Base-by-base conservation (phyloP, 179 eudicot genomes). In the Monotropa hypopitys region DNA sequence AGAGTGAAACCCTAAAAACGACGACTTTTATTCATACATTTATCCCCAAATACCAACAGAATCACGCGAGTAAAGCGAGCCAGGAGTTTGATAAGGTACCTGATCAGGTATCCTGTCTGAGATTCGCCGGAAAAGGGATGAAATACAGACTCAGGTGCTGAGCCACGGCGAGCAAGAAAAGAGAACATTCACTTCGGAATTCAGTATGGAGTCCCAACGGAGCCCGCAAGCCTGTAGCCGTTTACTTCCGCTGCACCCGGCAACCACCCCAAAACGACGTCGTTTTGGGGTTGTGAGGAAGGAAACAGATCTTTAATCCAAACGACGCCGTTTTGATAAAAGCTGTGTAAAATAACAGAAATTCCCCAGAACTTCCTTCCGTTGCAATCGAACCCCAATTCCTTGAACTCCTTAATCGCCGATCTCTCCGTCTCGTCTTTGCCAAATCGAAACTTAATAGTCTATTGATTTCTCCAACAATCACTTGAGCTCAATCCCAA, bases 401-500 rank as follows among this genome's bases (percentile, higher is more conserved):
- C n/a, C n/a, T n/a, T n/a, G n/a, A n/a, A n/a, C n/a, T n/a, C n/a
- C n/a, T n/a, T n/a, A n/a, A n/a, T n/a, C n/a, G n/a, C n/a, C n/a
- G n/a, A n/a, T n/a, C n/a, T n/a, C n/a, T n/a, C n/a, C n/a, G n/a
- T n/a, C n/a, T n/a, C n/a, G n/a, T 21, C 72, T 84, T 46, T 92
- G 98, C 84, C 70, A 84, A 33, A 79, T 94, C 77, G 80, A 67
- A 28, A 81, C 87, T n/a, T 81, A 92, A 47, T 87, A 86, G 81
- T 70, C 81, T 72, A 81, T 94, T 69, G 88, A 94, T 79, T 83
- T 92, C n/a, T 94, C 97, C 45, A 78, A 72, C 40, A 94, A 92
- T 77, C 72, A 10, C 5, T 80, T 94, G 6, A 71, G 75, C 74
- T 83, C 86, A 12, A 86, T 94, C 79, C 92, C 94, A n/a, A 62